A percentile compares a stretch with the other conserved stretches of the same genome.
phyloP scores from a whole-genome alignment of 2,329 filamentous ascomycete genomes.

The Epichloe brachyelytri region DNA sequence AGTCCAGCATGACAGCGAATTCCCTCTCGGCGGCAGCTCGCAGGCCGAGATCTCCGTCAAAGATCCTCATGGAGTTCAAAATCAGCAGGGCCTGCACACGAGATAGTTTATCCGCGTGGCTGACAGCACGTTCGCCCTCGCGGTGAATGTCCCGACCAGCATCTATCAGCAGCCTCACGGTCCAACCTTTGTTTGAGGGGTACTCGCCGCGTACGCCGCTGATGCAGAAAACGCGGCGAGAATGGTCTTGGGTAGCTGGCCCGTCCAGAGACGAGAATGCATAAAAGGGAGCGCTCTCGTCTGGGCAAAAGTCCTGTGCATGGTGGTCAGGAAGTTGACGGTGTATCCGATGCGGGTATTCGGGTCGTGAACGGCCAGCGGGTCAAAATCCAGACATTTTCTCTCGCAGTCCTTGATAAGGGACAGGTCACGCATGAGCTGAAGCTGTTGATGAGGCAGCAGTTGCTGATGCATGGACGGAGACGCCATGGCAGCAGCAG shows the following conservation, averaged over 20 bases:
- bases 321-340: conserved; percentile 18
- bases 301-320: conserved; percentile 23
- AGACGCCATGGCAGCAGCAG: conserved; percentile 5
- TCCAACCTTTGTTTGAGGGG: conserved; percentile 24
- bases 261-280: conserved; percentile 29
- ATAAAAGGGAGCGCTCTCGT: conserved; percentile 28
- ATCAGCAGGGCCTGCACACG: conserved; percentile 29
- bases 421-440: conserved; percentile 19
- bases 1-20: conserved; percentile 20
- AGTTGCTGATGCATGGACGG: conserved; percentile 5
- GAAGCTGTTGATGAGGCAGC: conserved; percentile 4
- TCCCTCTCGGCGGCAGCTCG: conserved; percentile 29
- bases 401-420: conserved; percentile 11
- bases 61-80: conserved; percentile 28
- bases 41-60: conserved; percentile 30
- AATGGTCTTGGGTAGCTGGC: conserved; percentile 25
- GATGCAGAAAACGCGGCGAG: conserved; percentile 27
- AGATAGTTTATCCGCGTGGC: conserved; percentile 26
- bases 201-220: conserved; percentile 25
- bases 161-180: conserved; percentile 26
- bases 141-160: conserved; percentile 23
- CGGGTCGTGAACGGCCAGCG: conserved; percentile 23
- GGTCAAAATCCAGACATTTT: conserved; percentile 15
- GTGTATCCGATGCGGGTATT: conserved; percentile 22
- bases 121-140: conserved; percentile 19